Conservation (phyloP, 345 rosid species). For the Microcos paniculata region DNA sequence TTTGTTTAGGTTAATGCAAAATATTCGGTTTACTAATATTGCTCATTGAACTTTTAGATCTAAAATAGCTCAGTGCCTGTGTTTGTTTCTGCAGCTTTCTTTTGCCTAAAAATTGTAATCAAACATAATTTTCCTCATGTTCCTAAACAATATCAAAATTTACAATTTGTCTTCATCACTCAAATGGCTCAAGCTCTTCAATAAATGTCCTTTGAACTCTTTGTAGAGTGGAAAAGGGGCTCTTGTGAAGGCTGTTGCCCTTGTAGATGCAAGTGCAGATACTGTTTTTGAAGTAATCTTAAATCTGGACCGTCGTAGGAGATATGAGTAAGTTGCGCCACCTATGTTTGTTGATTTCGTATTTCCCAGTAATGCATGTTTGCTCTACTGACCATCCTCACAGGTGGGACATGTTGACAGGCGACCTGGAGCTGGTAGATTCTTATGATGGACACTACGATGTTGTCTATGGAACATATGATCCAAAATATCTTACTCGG, state of each 20-base stretch:
- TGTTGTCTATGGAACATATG: slow-evolving; percentile 78
- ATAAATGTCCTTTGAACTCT: neutral
- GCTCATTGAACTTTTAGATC: neutral
- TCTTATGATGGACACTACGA: slow-evolving; percentile 91
- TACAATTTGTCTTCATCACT: neutral
- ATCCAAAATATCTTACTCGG: slow-evolving; percentile 84
- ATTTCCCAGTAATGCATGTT: slow-evolving; percentile 16
- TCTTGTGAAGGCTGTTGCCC: slow-evolving; percentile 88
- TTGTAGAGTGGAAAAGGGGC: slow-evolving; percentile 68
- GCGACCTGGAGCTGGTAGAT: slow-evolving; percentile 81
- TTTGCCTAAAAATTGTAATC: neutral
- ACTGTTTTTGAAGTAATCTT: slow-evolving; percentile 77
- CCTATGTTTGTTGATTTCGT: slow-evolving; percentile 14
- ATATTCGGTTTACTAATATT: neutral
- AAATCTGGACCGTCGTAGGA: slow-evolving; percentile 63
- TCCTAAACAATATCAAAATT: slow-evolving; percentile 1
- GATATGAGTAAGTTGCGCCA: slow-evolving; percentile 79
- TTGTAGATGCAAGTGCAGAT: slow-evolving; percentile 85
- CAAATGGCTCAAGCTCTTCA: neutral
- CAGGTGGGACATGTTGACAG: slow-evolving; percentile 98
- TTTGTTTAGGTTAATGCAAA: neutral
- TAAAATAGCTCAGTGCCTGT: neutral
- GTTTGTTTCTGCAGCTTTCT: slow-evolving; percentile 8
- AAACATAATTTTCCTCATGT: neutral
- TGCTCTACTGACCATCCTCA: slow-evolving; percentile 31